These are phyloP conservation scores for Wickerhamiella kurtzmanii DNA, from an alignment of 805 yeast genomes.

Conservation along the genomic window DNA sequence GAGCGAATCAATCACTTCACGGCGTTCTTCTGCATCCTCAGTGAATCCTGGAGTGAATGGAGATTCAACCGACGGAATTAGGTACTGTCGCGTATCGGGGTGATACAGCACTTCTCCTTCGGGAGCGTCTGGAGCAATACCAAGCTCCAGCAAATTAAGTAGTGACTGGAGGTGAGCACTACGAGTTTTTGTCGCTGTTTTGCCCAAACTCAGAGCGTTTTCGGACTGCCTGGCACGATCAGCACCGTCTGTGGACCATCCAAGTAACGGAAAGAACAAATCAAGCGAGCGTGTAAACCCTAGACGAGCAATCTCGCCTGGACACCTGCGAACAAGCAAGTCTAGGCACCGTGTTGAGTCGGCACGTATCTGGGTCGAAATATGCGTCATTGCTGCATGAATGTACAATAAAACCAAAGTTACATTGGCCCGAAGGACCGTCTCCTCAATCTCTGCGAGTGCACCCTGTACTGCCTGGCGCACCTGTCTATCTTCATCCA, in stretches of 20 bases:
- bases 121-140: conserved; percentile 8
- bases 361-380: conserved; percentile 57
- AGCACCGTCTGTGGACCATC: conserved; percentile 36
- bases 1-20: conserved; percentile 9
- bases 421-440: conserved; percentile 28
- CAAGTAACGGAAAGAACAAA: conserved; percentile 54
- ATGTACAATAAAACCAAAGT: conserved; percentile 45
- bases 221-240: conserved; percentile 11
- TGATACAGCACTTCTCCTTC: conserved; percentile 5
- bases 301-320: conserved; percentile 12
- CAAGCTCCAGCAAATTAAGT: conserved; percentile 11
- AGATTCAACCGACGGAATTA: conserved; percentile 12
- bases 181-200: conserved; percentile 18
- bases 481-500: conserved; percentile 56
- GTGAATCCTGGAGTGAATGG: conserved; percentile 16
- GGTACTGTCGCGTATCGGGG: conserved; percentile 11
- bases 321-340: conserved; percentile 34
- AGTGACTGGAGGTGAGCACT: conserved; percentile 17
- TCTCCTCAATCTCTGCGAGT: conserved; percentile 14
- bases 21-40: conserved; percentile 18
- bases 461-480: conserved; percentile 41
- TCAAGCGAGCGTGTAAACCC: conserved; percentile 29
- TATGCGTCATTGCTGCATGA: conserved; percentile 89
- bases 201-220: conserved; percentile 15
- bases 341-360: conserved; percentile 60